A percentile compares a stretch with the other conserved stretches of the same genome.
phyloP scores from a whole-genome alignment of 495 filamentous ascomycete genomes.

The Glonium stellatum region DNA sequence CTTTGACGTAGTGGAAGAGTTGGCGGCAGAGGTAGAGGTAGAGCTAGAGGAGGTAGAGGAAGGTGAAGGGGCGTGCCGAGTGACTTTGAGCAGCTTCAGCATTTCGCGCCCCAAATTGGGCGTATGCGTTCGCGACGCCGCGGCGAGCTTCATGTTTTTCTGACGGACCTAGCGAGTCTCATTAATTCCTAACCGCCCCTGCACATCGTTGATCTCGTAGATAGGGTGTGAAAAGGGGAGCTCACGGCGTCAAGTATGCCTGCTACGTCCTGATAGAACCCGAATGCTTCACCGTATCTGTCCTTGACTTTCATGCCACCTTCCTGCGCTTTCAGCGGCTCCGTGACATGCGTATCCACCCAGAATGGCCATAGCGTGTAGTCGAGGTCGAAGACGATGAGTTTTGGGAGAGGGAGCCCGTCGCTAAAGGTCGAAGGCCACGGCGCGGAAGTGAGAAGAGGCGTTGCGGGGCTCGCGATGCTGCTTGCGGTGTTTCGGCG shows the following conservation, averaged over 20 bases:
- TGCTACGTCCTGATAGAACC: conserved; percentile 76
- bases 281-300: conserved; percentile 67
- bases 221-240: background rate
- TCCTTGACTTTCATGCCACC: conserved; percentile 30
- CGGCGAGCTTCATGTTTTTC: conserved; percentile 56
- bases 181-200: background rate
- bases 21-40: background rate
- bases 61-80: conserved; percentile 35
- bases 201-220: too few relatives aligned
- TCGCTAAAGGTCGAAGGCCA: conserved; percentile 59
- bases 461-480: background rate
- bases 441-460: conserved; percentile 3
- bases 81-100: conserved; percentile 65
- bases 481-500: conserved; percentile 8
- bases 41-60: conserved; percentile 40
- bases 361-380: conserved; percentile 98
- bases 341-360: conserved; percentile 85
- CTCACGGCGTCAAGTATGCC: conserved; percentile 58
- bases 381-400: conserved; percentile 90
- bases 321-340: conserved; percentile 58
- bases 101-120: conserved; percentile 77
- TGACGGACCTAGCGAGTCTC: conserved; percentile 12
- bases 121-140: conserved; percentile 75
- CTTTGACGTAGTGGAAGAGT: background rate
- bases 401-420: conserved; percentile 69